A percentile compares a stretch with the other conserved stretches of the same genome.
phyloP scores from a whole-genome alignment of 2,329 filamentous ascomycete species.

The Didymella segeticola region DNA sequence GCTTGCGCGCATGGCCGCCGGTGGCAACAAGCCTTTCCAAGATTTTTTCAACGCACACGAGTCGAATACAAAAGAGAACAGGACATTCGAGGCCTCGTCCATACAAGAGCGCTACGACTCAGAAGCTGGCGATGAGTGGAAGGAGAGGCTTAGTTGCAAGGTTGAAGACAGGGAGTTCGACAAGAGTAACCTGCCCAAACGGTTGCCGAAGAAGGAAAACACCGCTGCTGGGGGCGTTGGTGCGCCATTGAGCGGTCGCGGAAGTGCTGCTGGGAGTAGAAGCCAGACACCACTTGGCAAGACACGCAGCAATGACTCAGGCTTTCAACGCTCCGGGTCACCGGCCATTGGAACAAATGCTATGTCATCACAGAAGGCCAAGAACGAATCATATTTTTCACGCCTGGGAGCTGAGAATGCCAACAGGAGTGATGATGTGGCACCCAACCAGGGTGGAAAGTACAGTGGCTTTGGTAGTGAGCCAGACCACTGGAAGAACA shows the following conservation, averaged over 20 bases:
- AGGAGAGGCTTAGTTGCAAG: constrained; percentile 85
- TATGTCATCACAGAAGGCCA: constrained; percentile 58
- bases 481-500: constrained; percentile 59
- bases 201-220: constrained; percentile 44
- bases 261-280: constrained; percentile 46
- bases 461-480: constrained; percentile 89
- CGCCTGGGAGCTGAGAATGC: constrained; percentile 85
- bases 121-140: constrained; percentile 93
- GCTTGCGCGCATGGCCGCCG: constrained; percentile 90
- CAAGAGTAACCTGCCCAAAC: constrained; percentile 66
- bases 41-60: constrained; percentile 76
- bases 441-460: constrained; percentile 91
- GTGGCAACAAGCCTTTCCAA: constrained; percentile 88
- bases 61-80: constrained; percentile 53
- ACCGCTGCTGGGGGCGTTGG: constrained; percentile 29
- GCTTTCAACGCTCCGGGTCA: constrained; percentile 43
- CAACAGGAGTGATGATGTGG: constrained; percentile 72
- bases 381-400: constrained; percentile 90
- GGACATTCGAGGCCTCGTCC: constrained; percentile 81
- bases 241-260: constrained; percentile 41
- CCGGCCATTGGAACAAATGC: constrained; percentile 49
- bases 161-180: constrained; percentile 89
- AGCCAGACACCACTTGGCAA: constrained; percentile 49
- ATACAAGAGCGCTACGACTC: constrained; percentile 91
- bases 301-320: constrained; percentile 42